Conservation (phyloP, 2,329 filamentous ascomycete genomes). For the Aspergillus bombycis region DNA sequence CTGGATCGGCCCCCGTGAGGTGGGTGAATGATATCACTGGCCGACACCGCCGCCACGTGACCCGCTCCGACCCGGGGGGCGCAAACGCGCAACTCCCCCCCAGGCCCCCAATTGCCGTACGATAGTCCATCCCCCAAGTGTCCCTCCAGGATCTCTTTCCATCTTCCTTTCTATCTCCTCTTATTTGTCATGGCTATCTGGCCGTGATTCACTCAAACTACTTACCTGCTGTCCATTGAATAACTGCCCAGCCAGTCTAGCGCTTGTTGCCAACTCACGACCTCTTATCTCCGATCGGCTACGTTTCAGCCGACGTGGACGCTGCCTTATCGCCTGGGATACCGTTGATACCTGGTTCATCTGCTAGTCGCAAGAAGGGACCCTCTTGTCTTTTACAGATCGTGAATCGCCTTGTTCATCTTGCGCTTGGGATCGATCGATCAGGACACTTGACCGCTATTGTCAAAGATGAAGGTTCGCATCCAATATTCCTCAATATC, state of each 20-base stretch:
- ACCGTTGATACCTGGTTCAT: conserved; percentile 11
- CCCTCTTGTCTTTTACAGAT: neutral
- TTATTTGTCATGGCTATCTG: conserved; percentile 22
- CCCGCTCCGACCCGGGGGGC: conserved; percentile 23
- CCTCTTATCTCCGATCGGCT: conserved; percentile 48
- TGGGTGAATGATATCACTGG: conserved; percentile 46
- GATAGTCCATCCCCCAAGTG: conserved; percentile 6
- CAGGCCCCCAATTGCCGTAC: conserved; percentile 5
- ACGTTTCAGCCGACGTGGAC: conserved; percentile 27
- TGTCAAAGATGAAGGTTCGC: conserved; percentile 25
- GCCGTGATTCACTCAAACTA: conserved; percentile 12
- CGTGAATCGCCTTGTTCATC: neutral
- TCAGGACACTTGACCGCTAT: conserved; percentile 10
- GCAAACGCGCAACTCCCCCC: conserved; percentile 31
- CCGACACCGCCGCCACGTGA: conserved; percentile 42
- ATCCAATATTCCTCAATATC: neutral
- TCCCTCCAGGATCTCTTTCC: conserved; percentile 7
- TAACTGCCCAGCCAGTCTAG: conserved; percentile 15
- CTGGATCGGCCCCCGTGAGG: conserved; percentile 36
- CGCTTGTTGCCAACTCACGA: conserved; percentile 20
- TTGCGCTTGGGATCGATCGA: conserved; percentile 11
- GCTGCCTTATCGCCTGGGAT: conserved; percentile 13
- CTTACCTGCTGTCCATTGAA: conserved; percentile 13
- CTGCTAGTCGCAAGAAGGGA: conserved; percentile 7
- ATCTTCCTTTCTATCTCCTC: conserved; percentile 16